Conservation (phyloP, 23 red algal genomes). For the Chondrus crispus region DNA sequence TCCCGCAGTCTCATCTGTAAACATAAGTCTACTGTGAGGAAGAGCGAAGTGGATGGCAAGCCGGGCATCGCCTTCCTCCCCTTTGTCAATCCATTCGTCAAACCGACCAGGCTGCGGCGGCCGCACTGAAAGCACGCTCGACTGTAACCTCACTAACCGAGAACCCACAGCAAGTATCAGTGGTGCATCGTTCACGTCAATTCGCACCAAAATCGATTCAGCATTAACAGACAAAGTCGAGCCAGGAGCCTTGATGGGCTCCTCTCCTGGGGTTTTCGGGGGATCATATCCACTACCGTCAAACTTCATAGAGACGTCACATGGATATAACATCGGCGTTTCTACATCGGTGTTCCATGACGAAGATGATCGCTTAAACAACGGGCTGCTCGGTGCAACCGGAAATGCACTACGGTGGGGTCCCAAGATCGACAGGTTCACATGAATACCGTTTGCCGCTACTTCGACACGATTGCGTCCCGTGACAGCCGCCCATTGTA, state of each 20-base stretch:
- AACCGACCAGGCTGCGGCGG: constrained; percentile 52
- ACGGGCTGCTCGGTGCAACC: neutral
- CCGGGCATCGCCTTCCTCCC: constrained; percentile 55
- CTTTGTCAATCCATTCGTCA: constrained; percentile 62
- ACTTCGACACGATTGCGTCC: constrained; percentile 57
- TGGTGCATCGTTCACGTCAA: constrained; percentile 74
- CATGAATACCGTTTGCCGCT: constrained; percentile 47
- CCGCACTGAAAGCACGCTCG: constrained; percentile 39
- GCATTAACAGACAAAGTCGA: constrained; percentile 62
- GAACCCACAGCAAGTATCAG: constrained; percentile 65
- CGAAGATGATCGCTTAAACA: neutral
- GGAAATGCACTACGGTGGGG: neutral
- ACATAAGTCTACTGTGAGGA: constrained; percentile 71
- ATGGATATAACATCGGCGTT: constrained; percentile 73
- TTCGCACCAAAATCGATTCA: constrained; percentile 60
- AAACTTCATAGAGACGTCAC: constrained; percentile 66
- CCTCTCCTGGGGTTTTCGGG: constrained; percentile 14
- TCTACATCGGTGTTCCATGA: constrained; percentile 2
- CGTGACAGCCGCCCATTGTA: constrained; percentile 69
- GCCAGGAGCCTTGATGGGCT: constrained; percentile 21
- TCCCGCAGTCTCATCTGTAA: constrained; percentile 68
- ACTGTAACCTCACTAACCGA: constrained; percentile 30
- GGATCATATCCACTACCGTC: constrained; percentile 63
- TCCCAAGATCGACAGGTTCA: constrained; percentile 53
- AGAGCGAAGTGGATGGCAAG: constrained; percentile 51